Base-by-base conservation (phyloP, 306 rosid genomes). In the Cucurbita pepo region DNA sequence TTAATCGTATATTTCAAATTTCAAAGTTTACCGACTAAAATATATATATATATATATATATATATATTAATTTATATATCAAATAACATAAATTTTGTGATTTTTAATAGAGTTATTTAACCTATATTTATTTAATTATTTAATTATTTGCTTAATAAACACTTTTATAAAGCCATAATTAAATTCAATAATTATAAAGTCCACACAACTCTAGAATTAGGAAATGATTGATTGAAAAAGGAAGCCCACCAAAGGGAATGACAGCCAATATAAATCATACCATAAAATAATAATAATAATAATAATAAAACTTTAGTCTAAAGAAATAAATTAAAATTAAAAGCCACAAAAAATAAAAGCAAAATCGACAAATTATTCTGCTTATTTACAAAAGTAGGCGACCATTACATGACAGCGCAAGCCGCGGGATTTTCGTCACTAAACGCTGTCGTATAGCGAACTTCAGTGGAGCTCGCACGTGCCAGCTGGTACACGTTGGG, bases 401-500 rank as follows among this genome's bases (percentile, higher is more conserved):
- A 21, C 72, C 72, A 10, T 83, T 59, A 85, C 83, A 83, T 79
- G 12, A 86, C 66, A 8, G 36, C 80, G 52, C 87, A 86, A 9
- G 84, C 82, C 55, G 77, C 76, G 0, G 89, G 87, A 41, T 86
- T 83, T 1, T 86, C 85, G 41, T 86, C 89, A 25, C 89, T 83
- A 51, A 86, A 86, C 37, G 85, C 85, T 3, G 87, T 77, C 45
- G 83, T 79, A 75, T 79, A 81, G 60, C 45, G 79, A 12, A 83
- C 85, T 60, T 86, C 84, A 0, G 72, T 51, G 10, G 89, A 77
- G 75, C 72, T 74, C 10, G 82, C 87, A 59, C 87, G 84, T 55
- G 84, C 85, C 48, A 82, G 77, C 15, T 77, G 13, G 4, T 83
- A 61, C 11, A 55, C 76, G 52, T 56, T 25, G 0, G 87, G 87